Evolutionary conservation across 257 asterid genomes (phyloP).

Genomic region (Thymus quinquecostatus): DNA sequence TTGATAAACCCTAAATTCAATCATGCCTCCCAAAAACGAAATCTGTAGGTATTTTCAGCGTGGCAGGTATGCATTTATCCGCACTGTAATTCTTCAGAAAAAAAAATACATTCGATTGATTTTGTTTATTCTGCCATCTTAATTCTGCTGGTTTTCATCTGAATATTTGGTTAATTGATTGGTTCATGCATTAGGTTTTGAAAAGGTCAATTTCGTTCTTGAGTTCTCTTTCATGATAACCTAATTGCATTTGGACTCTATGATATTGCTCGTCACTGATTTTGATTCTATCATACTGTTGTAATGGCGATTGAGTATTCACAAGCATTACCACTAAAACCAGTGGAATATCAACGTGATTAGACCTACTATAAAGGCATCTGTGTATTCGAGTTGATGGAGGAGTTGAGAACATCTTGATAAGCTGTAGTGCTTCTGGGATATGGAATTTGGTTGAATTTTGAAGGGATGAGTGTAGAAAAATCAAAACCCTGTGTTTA

Average conservation of each 20-base stretch:
- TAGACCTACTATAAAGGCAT: slow-evolving; percentile 7
- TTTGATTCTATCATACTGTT: neutral
- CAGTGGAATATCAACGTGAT: neutral
- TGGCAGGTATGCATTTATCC: slow-evolving; percentile 57
- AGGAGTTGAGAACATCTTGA: neutral
- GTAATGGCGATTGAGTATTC: neutral
- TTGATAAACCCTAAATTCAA: neutral
- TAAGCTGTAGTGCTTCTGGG: neutral
- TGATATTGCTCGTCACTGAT: slow-evolving; percentile 6
- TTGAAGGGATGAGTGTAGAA: slow-evolving; percentile 13
- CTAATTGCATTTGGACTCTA: neutral
- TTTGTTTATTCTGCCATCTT: neutral
- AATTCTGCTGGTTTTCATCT: neutral
- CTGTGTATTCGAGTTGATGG: neutral
- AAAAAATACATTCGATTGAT: neutral
- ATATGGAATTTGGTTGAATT: slow-evolving; percentile 1
- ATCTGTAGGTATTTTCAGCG: slow-evolving; percentile 75
- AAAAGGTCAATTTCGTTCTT: neutral
- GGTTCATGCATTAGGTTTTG: slow-evolving; percentile 9
- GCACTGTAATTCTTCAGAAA: neutral
- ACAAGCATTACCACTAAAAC: neutral
- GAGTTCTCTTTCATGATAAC: neutral
- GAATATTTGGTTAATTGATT: neutral
- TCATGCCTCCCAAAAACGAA: slow-evolving; percentile 77
- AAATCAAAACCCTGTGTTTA: neutral